Percentiles rank a stretch among this genome's conserved stretches.
phyloP scores from a whole-genome alignment of 176 grass and related monocot species.

The Carex myosuroides region DNA sequence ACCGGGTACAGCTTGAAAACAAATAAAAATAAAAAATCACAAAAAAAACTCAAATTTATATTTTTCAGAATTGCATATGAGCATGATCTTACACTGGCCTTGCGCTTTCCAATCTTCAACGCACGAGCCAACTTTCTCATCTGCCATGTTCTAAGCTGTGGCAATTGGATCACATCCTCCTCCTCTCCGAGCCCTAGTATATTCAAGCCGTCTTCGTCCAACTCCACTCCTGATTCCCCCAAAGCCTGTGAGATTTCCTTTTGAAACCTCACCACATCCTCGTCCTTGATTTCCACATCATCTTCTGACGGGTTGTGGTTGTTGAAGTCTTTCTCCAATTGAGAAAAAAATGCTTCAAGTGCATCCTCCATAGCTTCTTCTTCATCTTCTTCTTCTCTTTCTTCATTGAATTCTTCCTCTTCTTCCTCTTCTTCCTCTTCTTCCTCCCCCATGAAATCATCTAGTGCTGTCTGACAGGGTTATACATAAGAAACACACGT shows the following conservation, averaged over 20 bases:
- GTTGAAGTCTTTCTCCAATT: slow-evolving; percentile 76
- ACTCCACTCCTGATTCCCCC: slow-evolving; percentile 27
- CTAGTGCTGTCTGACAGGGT: slow-evolving; percentile 4
- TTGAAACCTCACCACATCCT: slow-evolving; percentile 73
- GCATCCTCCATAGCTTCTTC: slow-evolving; percentile 34
- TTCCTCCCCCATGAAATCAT: slow-evolving; percentile 24
- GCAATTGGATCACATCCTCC: slow-evolving; percentile 2
- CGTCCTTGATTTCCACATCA: slow-evolving; percentile 68
- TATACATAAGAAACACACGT: background rate
- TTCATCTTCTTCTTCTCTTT: background rate
- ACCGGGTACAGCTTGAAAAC: background rate
- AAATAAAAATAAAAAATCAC: background rate
- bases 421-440: background rate
- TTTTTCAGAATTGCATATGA: background rate
- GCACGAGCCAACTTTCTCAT: slow-evolving; percentile 63
- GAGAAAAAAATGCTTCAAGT: slow-evolving; percentile 65
- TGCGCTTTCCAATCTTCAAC: slow-evolving; percentile 64
- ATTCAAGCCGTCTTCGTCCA: slow-evolving; percentile 27
- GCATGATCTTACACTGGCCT: slow-evolving; percentile 61
- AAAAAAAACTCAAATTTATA: background rate
- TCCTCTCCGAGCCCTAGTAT: slow-evolving; percentile 19
- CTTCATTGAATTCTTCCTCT: slow-evolving; percentile 23
- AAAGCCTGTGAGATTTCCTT: slow-evolving; percentile 65
- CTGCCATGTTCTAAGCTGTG: slow-evolving; percentile 77
- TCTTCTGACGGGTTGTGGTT: slow-evolving; percentile 54